Evolutionary conservation across 805 yeast genomes (phyloP).

Genomic region (Wickerhamomyces bisporus): DNA sequence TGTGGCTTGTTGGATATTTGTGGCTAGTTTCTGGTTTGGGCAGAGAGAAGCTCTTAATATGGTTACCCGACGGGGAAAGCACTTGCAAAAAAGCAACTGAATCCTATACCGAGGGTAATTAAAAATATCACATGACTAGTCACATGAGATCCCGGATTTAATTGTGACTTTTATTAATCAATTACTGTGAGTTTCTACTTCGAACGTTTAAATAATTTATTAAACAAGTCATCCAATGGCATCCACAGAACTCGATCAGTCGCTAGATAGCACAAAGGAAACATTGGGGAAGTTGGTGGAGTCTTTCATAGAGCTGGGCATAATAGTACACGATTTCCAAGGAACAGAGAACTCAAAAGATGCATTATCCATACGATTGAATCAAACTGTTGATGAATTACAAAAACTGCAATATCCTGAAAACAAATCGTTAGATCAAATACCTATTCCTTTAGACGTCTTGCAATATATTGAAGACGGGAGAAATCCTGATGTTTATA

Average conservation of each 20-base stretch:
- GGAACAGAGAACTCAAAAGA: constrained; percentile 78
- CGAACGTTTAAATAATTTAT: no score
- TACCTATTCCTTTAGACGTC: constrained; percentile 76
- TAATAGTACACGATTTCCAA: constrained; percentile 87
- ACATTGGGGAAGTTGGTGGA: constrained; percentile 55
- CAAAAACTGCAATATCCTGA: constrained; percentile 26
- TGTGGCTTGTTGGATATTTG: no score
- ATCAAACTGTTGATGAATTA: constrained; percentile 38
- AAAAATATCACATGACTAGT: no score
- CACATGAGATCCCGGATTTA: no score
- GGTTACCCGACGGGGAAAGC: not conserved
- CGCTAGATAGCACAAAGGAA: constrained; percentile 25
- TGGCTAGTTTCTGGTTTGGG: not conserved
- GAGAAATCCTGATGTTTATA: constrained; percentile 93
- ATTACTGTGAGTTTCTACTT: no score
- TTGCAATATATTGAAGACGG: constrained; percentile 92
- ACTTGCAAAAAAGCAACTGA: no score
- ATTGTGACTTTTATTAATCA: no score
- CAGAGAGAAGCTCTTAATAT: no score
- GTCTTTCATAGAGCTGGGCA: constrained; percentile 83
- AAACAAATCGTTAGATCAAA: constrained; percentile 30
- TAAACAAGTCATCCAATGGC: constrained; percentile 2
- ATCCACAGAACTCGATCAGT: constrained; percentile 20
- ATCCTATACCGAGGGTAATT: not conserved
- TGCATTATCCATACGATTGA: constrained; percentile 37